A percentile compares a stretch with the other conserved stretches of the same genome.
Conservation (phyloP, 345 rosid genomes). For the Dipteronia sinensis region DNA sequence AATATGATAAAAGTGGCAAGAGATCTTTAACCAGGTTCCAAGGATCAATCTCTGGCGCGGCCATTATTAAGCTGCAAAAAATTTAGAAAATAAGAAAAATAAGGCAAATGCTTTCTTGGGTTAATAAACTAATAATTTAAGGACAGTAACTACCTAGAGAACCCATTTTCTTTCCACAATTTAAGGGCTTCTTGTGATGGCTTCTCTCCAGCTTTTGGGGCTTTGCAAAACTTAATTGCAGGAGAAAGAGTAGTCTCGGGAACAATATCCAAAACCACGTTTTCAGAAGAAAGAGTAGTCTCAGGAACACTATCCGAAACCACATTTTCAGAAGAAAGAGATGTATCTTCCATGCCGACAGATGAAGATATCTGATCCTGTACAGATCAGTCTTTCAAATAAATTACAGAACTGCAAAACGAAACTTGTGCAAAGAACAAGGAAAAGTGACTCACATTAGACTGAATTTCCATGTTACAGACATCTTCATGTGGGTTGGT, state of each 20-base stretch:
- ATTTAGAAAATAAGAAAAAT: neutral
- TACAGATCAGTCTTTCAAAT: conserved; percentile 17
- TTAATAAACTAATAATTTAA: conserved; percentile 12
- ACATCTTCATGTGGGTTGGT: conserved; percentile 28
- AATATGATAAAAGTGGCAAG: conserved; percentile 71
- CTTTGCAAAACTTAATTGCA: conserved; percentile 43
- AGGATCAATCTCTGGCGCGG: conserved; percentile 82
- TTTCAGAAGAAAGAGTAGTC: conserved; percentile 30
- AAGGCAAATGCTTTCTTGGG: neutral
- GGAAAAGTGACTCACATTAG: conserved; percentile 40
- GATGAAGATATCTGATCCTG: conserved; percentile 49
- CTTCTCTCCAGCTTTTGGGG: conserved; percentile 71
- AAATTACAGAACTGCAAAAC: conserved; percentile 9
- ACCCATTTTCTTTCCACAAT: conserved; percentile 83
- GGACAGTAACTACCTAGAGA: conserved; percentile 63
- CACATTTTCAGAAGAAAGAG: conserved; percentile 44
- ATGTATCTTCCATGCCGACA: conserved; percentile 37
- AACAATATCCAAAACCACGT: conserved; percentile 29
- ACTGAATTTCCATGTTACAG: conserved; percentile 32
- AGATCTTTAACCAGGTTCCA: conserved; percentile 71
- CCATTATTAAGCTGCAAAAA: conserved; percentile 72
- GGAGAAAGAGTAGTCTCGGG: conserved; percentile 29
- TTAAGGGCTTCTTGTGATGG: conserved; percentile 60
- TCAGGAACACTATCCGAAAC: conserved; percentile 33
- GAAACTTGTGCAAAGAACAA: neutral